Base-by-base conservation (phyloP, 768 basidiomycete species). In the Mycena rosella region DNA sequence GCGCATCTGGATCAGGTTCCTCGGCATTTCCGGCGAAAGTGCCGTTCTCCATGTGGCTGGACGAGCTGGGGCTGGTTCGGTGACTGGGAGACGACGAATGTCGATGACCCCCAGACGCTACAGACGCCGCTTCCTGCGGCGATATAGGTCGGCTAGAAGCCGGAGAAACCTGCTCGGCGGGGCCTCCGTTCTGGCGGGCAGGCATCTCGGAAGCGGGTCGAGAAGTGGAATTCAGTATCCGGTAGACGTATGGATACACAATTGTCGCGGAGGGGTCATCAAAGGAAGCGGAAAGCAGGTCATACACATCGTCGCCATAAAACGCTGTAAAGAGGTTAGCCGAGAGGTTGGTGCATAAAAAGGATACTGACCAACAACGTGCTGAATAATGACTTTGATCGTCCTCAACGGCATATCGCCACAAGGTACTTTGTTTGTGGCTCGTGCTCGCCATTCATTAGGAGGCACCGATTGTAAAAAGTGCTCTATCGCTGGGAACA, bases 361-460 rank as follows among this genome's bases (percentile, higher is more conserved):
- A 8, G 22, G 26, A 20, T 20, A 88, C 96, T 83, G 71, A 96
- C 96, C 93, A 73, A 98, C 95, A 62, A 98, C 88, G 77, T 97
- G 96, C 80, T 99, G 98, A 38, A 99, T 94, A 73, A 99, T 95
- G 45, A 98, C 96, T 84, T 99, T 99, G 78, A 99, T 94, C 3
- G 98, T 99, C 68, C 98, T 86, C 64, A 99, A 79, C 2, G 98
- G 98, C 96, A 99, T 96, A 74, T 99, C 98, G 27, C 96, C 96
- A 75, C 96, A 93, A 4, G 98, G 96, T 2, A 99, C 89, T 69
- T 92, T 93, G 75, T 94, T 96, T 0, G 91, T 91, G 13, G 95
- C 94, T 69, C 98, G 85, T 15, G 93, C 91, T 58, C 97, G 89
- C 95, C 96, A 99, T 78, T 98, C 96, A 68, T 96, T 96, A 1